Base-by-base conservation (phyloP, 768 basidiomycete genomes). In the Pulveroboletus ravenelii region DNA sequence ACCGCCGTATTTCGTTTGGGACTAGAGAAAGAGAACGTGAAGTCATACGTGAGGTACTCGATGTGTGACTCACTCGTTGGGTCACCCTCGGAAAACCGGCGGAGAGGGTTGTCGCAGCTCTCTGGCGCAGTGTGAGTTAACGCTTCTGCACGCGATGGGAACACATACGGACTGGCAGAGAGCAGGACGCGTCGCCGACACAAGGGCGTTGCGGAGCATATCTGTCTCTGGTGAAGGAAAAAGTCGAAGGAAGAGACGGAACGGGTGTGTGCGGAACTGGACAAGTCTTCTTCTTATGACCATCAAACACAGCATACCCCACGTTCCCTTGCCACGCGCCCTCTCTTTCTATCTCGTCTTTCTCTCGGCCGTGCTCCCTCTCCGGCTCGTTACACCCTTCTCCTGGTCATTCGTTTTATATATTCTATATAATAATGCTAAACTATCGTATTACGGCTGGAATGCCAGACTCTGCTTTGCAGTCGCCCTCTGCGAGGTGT, bases 1-100 rank as follows among this genome's bases (percentile, higher is more conserved):
- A 53, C 92, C 92, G 38, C 93, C 93, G 63, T 93, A 93, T 73
- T 94, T 93, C 45, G 89, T 90, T 8, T 88, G 77, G 39, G 80
- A 79, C 91, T 93, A 53, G n/a, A 47, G 23, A 27, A 27, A 27
- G 25, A 23, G 25, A 34, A 45, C n/a, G 36, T 54, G 23, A 44
- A 51, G 48, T 45, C 40, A 59, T 51, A 29, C 2, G 1, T 13
- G 42, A 41, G 42, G 29, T 10, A 50, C 45, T 48, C 35, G 10
- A 38, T 32, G 17, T 50, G 31, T 50, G 54, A 73, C 78, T 47
- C 65, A 89, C 89, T 63, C 84, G 78, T 59, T 84, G 78, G 9
- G 84, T 76, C 52, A 88, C 80, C 68, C 77, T 83, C 55, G 89
- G 85, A 71, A 87, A 89, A 30, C 84, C 85, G 52, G 87, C 84